phyloP scores from a whole-genome alignment of 108 stramenopile genomes.

The Poteriospumella lacustris region DNA sequence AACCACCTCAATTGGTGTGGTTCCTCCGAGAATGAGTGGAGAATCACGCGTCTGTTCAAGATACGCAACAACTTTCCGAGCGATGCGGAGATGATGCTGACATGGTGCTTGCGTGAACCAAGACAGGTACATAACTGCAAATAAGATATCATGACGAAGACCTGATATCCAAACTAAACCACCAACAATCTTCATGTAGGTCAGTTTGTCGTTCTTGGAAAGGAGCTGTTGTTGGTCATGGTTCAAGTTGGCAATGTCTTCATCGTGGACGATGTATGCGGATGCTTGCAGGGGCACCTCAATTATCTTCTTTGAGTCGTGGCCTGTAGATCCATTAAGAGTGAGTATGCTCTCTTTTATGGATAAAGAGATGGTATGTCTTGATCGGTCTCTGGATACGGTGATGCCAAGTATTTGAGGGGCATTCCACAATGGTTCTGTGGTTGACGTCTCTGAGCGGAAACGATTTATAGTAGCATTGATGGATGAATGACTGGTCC shows the following conservation, averaged over 20 bases:
- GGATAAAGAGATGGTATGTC: not conserved
- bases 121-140: not conserved
- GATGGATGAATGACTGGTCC: not conserved
- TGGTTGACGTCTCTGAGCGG: not conserved
- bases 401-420: slow-evolving; percentile 1
- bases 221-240: not conserved
- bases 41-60: not conserved
- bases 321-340: not conserved
- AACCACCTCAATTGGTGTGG: not conserved
- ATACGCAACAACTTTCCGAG: not conserved
- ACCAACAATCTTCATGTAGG: not conserved
- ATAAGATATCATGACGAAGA: not conserved
- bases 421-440: not conserved
- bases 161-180: not conserved
- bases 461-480: not conserved
- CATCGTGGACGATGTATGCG: not conserved
- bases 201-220: not conserved
- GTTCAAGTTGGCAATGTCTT: not conserved
- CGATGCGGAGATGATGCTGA: not conserved
- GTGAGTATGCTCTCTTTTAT: not conserved
- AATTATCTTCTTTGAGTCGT: not conserved
- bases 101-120: not conserved
- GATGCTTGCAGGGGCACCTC: not conserved
- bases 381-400: not conserved
- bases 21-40: slow-evolving; percentile 4